Evolutionary conservation across 768 basidiomycete genomes (phyloP).

Genomic region (Amanita thiersii): DNA sequence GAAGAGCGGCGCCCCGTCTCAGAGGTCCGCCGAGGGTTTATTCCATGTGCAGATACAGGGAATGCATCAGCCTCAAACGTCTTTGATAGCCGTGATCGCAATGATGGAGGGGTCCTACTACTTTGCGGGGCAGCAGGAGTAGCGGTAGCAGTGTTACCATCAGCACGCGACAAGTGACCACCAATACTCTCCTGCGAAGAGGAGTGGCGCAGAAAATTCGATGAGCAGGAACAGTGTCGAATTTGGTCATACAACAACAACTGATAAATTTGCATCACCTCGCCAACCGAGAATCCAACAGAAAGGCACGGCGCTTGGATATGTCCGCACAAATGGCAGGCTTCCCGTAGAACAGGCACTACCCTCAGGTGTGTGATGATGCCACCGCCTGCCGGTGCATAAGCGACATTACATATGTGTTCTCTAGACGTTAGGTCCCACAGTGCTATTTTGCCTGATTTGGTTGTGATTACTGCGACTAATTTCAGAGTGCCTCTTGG

Average conservation of each 20-base stretch:
- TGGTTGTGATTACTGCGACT: constrained; percentile 55
- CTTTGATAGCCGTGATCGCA: constrained; percentile 33
- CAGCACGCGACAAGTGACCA: constrained; percentile 54
- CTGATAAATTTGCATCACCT: constrained; percentile 58
- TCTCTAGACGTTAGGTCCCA: constrained; percentile 69
- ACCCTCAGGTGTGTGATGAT: constrained; percentile 62
- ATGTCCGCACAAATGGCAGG: constrained; percentile 68
- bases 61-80: constrained; percentile 48
- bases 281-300: constrained; percentile 58
- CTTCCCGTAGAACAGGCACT: constrained; percentile 40
- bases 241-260: constrained; percentile 47
- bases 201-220: constrained; percentile 34
- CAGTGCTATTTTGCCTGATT: constrained; percentile 60
- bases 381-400: neutral
- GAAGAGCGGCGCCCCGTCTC: constrained; percentile 44
- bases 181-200: constrained; percentile 32
- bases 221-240: constrained; percentile 61
- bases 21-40: constrained; percentile 64
- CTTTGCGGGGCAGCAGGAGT: constrained; percentile 41
- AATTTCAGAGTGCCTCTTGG: constrained; percentile 41
- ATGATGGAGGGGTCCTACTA: too few relatives aligned
- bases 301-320: constrained; percentile 57
- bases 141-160: constrained; percentile 43
- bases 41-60: constrained; percentile 75
- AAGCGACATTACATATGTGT: constrained; percentile 35